phyloP scores from a whole-genome alignment of 805 yeast genomes.

The Candida xiaguanensis region DNA sequence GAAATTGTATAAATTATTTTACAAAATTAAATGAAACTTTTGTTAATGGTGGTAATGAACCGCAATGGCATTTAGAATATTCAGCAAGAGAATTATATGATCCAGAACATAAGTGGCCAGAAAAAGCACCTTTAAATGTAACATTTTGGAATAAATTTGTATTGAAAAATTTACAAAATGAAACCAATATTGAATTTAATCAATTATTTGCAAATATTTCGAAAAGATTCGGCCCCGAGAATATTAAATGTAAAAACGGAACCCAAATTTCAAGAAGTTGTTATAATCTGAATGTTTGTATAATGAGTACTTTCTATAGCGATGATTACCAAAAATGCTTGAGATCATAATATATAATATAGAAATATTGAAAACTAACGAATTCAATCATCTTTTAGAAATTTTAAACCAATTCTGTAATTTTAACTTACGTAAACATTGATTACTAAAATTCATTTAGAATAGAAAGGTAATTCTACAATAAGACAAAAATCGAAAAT shows the following conservation, averaged over 20 bases:
- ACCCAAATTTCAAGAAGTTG: conserved; percentile 17
- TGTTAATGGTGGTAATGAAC: conserved; percentile 48
- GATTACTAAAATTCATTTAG: too few species aligned
- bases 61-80: conserved; percentile 60
- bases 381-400: too few species aligned
- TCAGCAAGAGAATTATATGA: conserved; percentile 59
- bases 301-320: conserved; percentile 1
- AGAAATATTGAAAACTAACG: too few species aligned
- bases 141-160: conserved; percentile 59
- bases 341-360: not conserved
- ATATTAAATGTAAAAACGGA: conserved; percentile 43
- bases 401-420: too few species aligned
- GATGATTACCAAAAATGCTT: conserved; percentile 14
- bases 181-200: conserved; percentile 37
- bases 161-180: conserved; percentile 39
- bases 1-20: conserved; percentile 57
- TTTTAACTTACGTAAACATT: too few species aligned
- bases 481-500: too few species aligned
- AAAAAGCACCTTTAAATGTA: conserved; percentile 56
- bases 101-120: conserved; percentile 53
- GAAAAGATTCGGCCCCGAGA: conserved; percentile 52
- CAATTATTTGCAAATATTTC: conserved; percentile 48
- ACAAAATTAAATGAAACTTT: conserved; percentile 58
- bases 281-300: conserved; percentile 19
- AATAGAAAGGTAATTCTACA: too few species aligned